Evolutionary conservation across 2,329 filamentous ascomycete genomes (phyloP).

Genomic region (Phialocephala subalpina): DNA sequence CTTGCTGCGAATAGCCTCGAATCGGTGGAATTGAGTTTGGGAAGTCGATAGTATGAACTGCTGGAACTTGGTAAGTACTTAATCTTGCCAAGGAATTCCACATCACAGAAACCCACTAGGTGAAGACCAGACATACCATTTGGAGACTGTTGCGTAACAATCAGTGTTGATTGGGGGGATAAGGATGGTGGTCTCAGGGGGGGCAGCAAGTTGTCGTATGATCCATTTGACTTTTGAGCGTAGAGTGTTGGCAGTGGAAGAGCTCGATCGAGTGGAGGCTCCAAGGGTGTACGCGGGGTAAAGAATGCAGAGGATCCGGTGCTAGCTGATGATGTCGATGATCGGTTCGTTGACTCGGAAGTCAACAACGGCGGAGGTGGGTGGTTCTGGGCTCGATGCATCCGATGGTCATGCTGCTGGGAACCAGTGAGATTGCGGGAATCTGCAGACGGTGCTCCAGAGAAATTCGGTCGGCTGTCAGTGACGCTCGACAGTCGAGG

Average conservation of each 20-base stretch:
- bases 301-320: slow-evolving; percentile 39
- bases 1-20: slow-evolving; percentile 32
- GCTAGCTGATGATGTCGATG: slow-evolving; percentile 38
- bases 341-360: slow-evolving; percentile 41
- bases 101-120: not conserved
- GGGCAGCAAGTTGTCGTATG: slow-evolving; percentile 40
- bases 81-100: not conserved
- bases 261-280: slow-evolving; percentile 40
- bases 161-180: slow-evolving; percentile 38
- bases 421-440: slow-evolving; percentile 32
- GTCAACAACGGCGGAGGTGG: slow-evolving; percentile 39
- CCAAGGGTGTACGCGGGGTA: slow-evolving; percentile 42
- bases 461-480: slow-evolving; percentile 33
- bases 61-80: slow-evolving; percentile 27
- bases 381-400: slow-evolving; percentile 32
- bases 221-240: slow-evolving; percentile 36
- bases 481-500: slow-evolving; percentile 28
- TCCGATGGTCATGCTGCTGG: slow-evolving; percentile 37
- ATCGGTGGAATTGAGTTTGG: slow-evolving; percentile 38
- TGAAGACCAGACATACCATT: slow-evolving; percentile 36
- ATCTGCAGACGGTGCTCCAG: slow-evolving; percentile 24
- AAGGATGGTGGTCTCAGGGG: slow-evolving; percentile 39
- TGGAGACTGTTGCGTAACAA: slow-evolving; percentile 36
- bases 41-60: slow-evolving; percentile 32
- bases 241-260: slow-evolving; percentile 40